Evolutionary conservation across 192 early-diverging fungal species (phyloP), one percentile per base, ranked within the genome.

Genomic region (Coemansia sp.): DNA sequence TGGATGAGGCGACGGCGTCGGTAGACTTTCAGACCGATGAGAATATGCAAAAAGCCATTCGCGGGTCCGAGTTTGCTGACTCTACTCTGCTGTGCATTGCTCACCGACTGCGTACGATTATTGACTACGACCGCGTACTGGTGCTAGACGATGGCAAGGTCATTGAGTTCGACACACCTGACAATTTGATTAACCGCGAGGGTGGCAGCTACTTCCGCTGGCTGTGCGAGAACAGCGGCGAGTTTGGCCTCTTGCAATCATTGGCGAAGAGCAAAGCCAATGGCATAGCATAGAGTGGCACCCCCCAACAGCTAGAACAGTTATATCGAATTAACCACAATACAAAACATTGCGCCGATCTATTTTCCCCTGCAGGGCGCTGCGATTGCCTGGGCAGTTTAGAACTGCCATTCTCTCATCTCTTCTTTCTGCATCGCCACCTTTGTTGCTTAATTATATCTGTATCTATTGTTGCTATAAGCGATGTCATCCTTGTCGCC

Each of bases 1-100:
- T 94, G 77, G 92, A 95, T 68, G 94, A 95, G 70, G 93, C 95
- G 0, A 96, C 96, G 0, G 94, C 92, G 3, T 87, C 86, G 13
- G 91, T 95, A 3, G 96, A 98, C 70, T 88, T 89, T 76, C 83
- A 87, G 50, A 96, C 93, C 0, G 96, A 98, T 64, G 86, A 85
- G 16, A 82, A 80, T 33, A 96, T 98, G 66, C 96, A 98, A 75
- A 58, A 64, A 4, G 91, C 94, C 1, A 95, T 98, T 50, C 89
- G 93, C 28, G 88, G 91, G 39, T 71, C 87, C 26, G 91, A 94
- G 60, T 77, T 84, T 49, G 71, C 88, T 33, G 30, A 68, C n/a
- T 85, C 88, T 2, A 93, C 96, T 0, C 69, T 98, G 19, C 66
- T 98, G 4, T 90, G 89, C 46, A 93, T 98, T 74, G 96, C 96